Conservation (phyloP, 345 rosid species). For the Laguncularia racemosa region DNA sequence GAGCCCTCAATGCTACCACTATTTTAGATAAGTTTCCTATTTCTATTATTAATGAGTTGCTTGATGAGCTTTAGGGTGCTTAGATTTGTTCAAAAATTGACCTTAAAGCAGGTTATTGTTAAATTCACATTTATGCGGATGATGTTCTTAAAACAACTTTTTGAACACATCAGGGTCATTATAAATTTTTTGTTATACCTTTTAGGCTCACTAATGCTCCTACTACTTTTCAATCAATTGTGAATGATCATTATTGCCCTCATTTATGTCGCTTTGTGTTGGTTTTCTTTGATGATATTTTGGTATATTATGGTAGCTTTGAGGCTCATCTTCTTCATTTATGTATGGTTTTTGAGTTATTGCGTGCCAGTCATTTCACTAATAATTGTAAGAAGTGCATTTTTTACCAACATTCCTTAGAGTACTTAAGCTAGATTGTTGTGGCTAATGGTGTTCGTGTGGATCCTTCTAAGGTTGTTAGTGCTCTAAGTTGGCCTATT, state of each 20-base stretch:
- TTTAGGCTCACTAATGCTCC: conserved; percentile 1
- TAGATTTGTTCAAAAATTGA: background rate
- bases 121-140: background rate
- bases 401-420: too few species aligned
- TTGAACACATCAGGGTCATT: background rate
- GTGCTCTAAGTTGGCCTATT: too few species aligned
- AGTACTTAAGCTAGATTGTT: too few species aligned
- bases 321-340: too few species aligned
- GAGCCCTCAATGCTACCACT: background rate
- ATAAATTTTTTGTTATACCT: background rate
- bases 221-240: background rate
- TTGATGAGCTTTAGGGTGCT: background rate
- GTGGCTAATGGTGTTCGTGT: too few species aligned
- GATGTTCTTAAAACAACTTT: background rate
- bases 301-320: background rate
- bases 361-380: too few species aligned
- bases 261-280: background rate
- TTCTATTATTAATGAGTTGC: background rate
- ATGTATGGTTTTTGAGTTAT: too few species aligned
- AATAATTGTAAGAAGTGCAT: too few species aligned
- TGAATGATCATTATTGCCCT: background rate
- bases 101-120: background rate
- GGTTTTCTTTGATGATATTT: background rate
- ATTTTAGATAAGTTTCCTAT: background rate
- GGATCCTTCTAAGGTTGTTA: too few species aligned